Percentiles rank a stretch among this genome's conserved stretches.
Evolutionary conservation across 169 alveolate genomes (phyloP).

Genomic region (Plasmodium vinckei): DNA sequence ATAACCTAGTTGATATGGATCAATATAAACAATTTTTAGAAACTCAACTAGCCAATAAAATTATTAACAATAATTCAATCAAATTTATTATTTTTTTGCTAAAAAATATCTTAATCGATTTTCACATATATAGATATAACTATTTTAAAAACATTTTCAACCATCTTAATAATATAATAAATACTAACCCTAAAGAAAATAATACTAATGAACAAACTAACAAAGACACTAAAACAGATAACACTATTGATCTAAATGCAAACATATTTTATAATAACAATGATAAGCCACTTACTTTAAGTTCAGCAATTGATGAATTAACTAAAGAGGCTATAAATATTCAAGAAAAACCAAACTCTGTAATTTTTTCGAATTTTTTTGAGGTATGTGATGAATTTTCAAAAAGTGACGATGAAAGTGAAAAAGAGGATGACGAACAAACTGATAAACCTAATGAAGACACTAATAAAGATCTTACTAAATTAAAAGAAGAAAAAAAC

Average conservation of each 20-base stretch:
- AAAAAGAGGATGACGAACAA: neutral
- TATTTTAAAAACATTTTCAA: constrained; percentile 64
- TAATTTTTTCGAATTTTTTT: constrained; percentile 49
- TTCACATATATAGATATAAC: constrained; percentile 46
- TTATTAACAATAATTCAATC: neutral
- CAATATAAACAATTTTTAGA: constrained; percentile 49
- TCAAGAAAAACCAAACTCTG: constrained; percentile 16
- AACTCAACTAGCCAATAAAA: constrained; percentile 14
- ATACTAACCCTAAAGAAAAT: constrained; percentile 8
- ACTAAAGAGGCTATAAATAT: constrained; percentile 35
- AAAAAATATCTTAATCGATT: constrained; percentile 67
- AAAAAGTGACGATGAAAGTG: constrained; percentile 40
- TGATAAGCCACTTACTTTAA: constrained; percentile 13
- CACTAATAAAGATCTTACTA: neutral
- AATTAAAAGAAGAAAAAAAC: neutral
- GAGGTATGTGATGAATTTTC: constrained; percentile 44
- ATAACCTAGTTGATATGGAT: constrained; percentile 50
- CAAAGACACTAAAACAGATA: too few species aligned
- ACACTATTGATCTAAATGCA: too few species aligned
- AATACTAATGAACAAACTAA: neutral
- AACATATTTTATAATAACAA: constrained; percentile 4
- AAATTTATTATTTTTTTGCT: constrained; percentile 34
- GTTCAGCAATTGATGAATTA: constrained; percentile 49
- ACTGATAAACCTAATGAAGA: neutral
- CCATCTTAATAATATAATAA: constrained; percentile 33